Evolutionary conservation across 371 early-diverging fungal species (phyloP).

Genomic region (Actinomucor elegans): DNA sequence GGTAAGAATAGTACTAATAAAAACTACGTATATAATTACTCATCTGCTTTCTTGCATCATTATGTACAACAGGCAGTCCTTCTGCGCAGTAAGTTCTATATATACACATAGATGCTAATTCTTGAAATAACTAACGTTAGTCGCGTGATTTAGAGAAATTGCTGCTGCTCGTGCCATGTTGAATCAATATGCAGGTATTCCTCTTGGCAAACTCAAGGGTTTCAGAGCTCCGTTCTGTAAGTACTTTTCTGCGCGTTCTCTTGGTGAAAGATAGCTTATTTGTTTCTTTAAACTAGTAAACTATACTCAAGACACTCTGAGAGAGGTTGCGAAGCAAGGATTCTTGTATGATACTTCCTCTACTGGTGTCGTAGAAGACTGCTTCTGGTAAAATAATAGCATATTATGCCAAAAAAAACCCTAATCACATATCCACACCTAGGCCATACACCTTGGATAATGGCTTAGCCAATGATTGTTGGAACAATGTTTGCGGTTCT

Average conservation of each 20-base stretch:
- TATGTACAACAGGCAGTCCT: conserved; percentile 25
- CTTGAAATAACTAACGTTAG: no score
- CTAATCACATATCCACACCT: neutral
- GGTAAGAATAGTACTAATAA: conserved; percentile 24
- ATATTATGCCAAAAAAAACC: neutral
- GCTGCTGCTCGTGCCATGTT: conserved; percentile 56
- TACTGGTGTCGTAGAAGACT: conserved; percentile 51
- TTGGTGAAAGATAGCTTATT: neutral
- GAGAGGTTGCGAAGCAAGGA: conserved; percentile 55
- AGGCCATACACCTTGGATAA: conserved; percentile 76
- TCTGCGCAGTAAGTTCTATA: conserved; percentile 39
- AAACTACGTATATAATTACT: neutral
- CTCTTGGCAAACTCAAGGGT: conserved; percentile 65
- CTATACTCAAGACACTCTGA: conserved; percentile 59
- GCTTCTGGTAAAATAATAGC: conserved; percentile 50
- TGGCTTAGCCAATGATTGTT: conserved; percentile 73
- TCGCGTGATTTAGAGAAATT: conserved; percentile 47
- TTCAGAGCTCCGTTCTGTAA: conserved; percentile 72
- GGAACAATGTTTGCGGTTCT: conserved; percentile 59
- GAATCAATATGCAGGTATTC: conserved; percentile 64
- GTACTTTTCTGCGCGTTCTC: neutral
- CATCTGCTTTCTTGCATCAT: conserved; percentile 2
- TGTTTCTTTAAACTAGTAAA: conserved; percentile 40
- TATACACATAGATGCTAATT: neutral
- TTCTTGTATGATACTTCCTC: conserved; percentile 69